Evolutionary conservation across 2,329 filamentous ascomycete genomes (phyloP), one percentile per base, ranked within the genome.

Genomic region (Fusarium odoratissimum): DNA sequence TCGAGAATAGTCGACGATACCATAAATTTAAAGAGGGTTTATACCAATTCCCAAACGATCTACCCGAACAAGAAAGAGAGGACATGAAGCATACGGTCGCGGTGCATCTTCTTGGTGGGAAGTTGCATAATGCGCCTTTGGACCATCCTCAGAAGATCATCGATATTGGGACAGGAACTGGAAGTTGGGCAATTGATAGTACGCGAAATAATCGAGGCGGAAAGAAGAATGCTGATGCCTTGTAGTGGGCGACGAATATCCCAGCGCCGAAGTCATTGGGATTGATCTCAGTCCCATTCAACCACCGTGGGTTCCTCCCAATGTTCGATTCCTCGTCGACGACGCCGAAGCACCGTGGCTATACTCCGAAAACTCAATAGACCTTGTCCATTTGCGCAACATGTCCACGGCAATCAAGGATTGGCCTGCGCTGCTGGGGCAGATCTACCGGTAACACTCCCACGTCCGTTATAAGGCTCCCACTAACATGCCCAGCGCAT

Each of bases 121-220:
- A 78, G 54, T 79, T 87, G 19, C 82, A 84, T 60, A 80, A 82
- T 58, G 81, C 84, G 33, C 85, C 85, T 3, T 73, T 88, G 6
- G 76, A 82, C 17, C 76, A 80, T 14, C 73, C 67, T 19, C 73
- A 85, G 51, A 75, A 74, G 58, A 75, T 86, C 7, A 76, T 85
- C 25, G 85, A 86, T 67, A 67, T 86, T 33, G 85, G 84, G 80
- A 79, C 67, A 68, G 81, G 56, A 4, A 67, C 63, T 17, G 73
- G 67, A 67, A 79, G 73, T 4, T 88, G 86, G 86, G 85, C 87
- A 1, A 85, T 88, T 54, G 82, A 84, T 46, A 79, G 80, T 82
- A 54, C 57, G 10, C 11, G 4, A 23, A 2, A 9, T 11, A 7
- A 21, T 37, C 4, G 21, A 49, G n/a, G 8, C 28, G 28, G 28